Evolutionary conservation across 225 moss, liverwort and hornwort genomes (phyloP).

Genomic region (Thuidium tamariscinum): DNA sequence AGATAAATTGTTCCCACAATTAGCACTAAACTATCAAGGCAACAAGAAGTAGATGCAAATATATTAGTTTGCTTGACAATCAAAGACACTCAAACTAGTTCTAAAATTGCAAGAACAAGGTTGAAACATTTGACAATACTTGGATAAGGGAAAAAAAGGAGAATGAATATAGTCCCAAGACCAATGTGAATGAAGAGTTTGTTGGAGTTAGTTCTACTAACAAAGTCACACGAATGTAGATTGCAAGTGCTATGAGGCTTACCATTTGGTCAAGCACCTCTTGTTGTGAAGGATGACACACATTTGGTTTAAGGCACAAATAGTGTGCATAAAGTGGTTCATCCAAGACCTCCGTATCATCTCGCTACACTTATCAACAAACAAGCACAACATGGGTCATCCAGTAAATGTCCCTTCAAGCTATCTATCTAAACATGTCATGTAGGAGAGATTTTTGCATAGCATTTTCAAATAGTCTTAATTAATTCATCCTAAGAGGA

Average conservation of each 20-base stretch:
- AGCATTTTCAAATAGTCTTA: background rate
- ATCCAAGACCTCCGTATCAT: constrained; percentile 70
- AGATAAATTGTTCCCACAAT: accelerated
- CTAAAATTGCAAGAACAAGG: background rate
- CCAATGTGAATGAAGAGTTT: background rate
- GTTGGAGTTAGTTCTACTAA: background rate
- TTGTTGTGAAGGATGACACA: constrained; percentile 53
- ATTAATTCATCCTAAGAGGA: too few species aligned
- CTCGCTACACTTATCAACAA: constrained; percentile 37
- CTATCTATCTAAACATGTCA: background rate
- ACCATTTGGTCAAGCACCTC: constrained; percentile 60
- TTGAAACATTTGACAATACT: background rate
- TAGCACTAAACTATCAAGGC: too few species aligned
- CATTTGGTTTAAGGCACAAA: constrained; percentile 50
- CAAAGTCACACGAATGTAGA: background rate
- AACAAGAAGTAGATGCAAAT: background rate
- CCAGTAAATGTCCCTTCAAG: background rate
- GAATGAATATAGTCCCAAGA: background rate
- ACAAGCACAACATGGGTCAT: background rate
- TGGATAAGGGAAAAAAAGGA: background rate
- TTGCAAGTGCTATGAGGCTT: background rate
- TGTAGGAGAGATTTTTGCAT: background rate
- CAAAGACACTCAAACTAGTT: background rate
- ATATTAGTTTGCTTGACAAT: background rate
- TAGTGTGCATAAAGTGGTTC: constrained; percentile 82